phyloP scores from a whole-genome alignment of 1,284 basidiomycete genomes.

The Cutaneotrichosporon sp. region DNA sequence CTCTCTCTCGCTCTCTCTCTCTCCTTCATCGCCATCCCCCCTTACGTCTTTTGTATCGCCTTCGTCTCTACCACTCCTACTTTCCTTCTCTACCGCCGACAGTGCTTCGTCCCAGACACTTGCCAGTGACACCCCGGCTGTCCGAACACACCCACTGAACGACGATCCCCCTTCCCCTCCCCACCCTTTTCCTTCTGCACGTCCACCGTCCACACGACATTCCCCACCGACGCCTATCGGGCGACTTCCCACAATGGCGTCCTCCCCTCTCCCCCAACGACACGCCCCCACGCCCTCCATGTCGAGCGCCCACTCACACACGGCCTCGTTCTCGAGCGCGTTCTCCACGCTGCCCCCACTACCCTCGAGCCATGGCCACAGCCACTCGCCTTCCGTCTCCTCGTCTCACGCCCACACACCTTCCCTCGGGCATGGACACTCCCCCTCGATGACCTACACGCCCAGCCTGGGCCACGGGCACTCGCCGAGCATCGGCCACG shows the following conservation, averaged over 20 bases:
- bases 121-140: too few species aligned
- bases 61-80: too few species aligned
- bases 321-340: neutral
- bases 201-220: neutral
- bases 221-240: neutral
- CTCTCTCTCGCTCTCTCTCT: too few species aligned
- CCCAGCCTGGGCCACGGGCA: neutral
- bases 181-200: neutral
- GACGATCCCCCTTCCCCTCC: neutral
- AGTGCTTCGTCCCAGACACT: too few species aligned
- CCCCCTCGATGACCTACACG: neutral
- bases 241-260: neutral
- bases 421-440: neutral
- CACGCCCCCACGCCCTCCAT: constrained; percentile 2
- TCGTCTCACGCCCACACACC: neutral
- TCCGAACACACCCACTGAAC: too few species aligned
- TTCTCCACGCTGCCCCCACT: neutral
- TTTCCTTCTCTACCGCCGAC: too few species aligned
- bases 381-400: neutral
- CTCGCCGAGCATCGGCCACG: constrained; percentile 1
- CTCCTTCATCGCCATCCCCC: too few species aligned
- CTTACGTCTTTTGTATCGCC: too few species aligned
- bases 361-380: neutral
- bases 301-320: constrained; percentile 5
- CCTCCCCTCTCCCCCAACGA: neutral